Percentiles rank a stretch among this genome's conserved stretches.
These are phyloP conservation scores for Somion occarium DNA, from an alignment of 1,284 basidiomycete species.

Conservation along the genomic window DNA sequence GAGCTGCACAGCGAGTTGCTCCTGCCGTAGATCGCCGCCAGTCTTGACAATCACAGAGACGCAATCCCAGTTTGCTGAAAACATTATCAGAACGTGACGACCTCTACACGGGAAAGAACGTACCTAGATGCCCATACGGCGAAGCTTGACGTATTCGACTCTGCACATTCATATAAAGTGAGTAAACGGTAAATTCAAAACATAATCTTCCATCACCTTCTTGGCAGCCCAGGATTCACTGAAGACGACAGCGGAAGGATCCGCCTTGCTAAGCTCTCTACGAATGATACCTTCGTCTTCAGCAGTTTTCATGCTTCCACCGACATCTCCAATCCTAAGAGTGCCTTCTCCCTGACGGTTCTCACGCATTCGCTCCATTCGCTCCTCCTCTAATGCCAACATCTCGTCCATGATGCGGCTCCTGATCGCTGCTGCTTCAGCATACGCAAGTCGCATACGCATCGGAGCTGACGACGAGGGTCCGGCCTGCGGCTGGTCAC, in stretches of 20 bases:
- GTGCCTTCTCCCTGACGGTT: constrained; percentile 53
- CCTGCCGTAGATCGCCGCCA: constrained; percentile 94
- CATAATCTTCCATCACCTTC: constrained; percentile 61
- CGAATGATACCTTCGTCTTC: constrained; percentile 93
- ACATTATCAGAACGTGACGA: neutral
- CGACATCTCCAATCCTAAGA: constrained; percentile 41
- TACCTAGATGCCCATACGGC: constrained; percentile 93
- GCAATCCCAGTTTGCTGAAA: constrained; percentile 71
- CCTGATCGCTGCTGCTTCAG: constrained; percentile 86
- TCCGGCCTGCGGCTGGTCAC: constrained; percentile 19
- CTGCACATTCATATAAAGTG: constrained; percentile 30
- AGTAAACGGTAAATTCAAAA: constrained; percentile 5
- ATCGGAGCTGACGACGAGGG: constrained; percentile 25
- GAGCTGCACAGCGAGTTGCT: constrained; percentile 95
- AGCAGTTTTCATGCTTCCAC: constrained; percentile 53
- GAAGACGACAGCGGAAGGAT: constrained; percentile 93
- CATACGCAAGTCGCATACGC: constrained; percentile 65
- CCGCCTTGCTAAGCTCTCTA: constrained; percentile 92
- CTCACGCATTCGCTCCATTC: constrained; percentile 91
- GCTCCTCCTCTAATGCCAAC: constrained; percentile 93
- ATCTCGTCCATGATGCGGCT: constrained; percentile 99
- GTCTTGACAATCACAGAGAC: constrained; percentile 99
- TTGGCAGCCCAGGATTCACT: constrained; percentile 95
- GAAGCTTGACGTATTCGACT: constrained; percentile 88
- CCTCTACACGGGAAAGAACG: constrained; percentile 27